Evolutionary conservation across 179 eudicot genomes (phyloP), one percentile per base, ranked within the genome.

Genomic region (Kewa caespitosa): DNA sequence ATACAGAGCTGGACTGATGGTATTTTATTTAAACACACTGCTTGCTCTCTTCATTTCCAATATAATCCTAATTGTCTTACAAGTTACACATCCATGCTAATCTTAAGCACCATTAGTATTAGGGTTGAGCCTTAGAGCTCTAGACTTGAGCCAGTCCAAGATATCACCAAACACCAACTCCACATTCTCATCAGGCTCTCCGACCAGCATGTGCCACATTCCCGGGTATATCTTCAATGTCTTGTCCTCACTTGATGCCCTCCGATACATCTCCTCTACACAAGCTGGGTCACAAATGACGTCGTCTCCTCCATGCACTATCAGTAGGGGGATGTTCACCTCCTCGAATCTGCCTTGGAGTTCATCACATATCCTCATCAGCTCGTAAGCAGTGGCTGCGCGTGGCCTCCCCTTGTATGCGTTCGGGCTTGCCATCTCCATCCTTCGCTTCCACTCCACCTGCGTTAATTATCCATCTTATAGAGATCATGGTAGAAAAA

Each of bases 191-290:
- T 90, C 89, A 0, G 87, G 81, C 81, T 94, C 97, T 1, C 98
- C 97, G 9, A 87, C 81, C 59, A 94, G 62, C 86, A 92, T 97
- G 79, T 94, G 98, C 94, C 94, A 90, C 97, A 94, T 84, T 6
- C 90, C 98, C 0, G 97, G 97, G 39, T 86, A 90, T 30, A 92
- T 80, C 77, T 84, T 85, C 3, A 94, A 69, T 15, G 98, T 94
- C 84, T 92, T 94, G 36, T 94, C 98, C 75, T 87, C 81, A 75
- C 95, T 89, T 0, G 89, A 68, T 7, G 97, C 91, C 7, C 87
- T 83, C 28, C 74, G 74, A 33, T 89, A 86, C 41, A 94, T 67
- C 79, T 90, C 94, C 87, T 90, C 89, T 43, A 80, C 97, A 9
- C 96, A 92, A 0, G 84, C 89, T 0, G 96, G 97, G 75, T 94